Conservation (phyloP, 2,329 filamentous ascomycete genomes). For the Cercospora sp. region DNA sequence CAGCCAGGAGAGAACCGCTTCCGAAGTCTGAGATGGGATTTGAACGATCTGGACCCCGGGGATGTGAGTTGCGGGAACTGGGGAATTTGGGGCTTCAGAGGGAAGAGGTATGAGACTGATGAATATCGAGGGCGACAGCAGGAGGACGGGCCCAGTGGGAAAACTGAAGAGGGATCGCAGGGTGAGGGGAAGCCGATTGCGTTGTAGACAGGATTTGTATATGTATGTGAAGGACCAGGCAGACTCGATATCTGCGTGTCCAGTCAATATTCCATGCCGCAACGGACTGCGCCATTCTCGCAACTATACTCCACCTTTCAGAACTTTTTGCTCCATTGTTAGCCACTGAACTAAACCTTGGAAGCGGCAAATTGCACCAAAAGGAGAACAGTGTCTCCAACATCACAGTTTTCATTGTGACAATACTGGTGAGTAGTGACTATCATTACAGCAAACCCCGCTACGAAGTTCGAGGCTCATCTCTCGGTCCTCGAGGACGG, state of each 20-base stretch:
- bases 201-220: neutral
- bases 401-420: neutral
- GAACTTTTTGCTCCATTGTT: neutral
- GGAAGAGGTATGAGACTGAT: constrained; percentile 81
- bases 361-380: neutral
- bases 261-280: neutral
- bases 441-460: neutral
- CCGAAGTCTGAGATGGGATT: constrained; percentile 90
- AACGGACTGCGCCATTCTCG: too few species aligned
- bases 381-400: neutral
- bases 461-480: neutral
- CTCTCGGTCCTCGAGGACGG: neutral
- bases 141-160: neutral
- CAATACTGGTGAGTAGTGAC: neutral
- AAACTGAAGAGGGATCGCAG: neutral
- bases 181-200: constrained; percentile 7
- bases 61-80: constrained; percentile 95
- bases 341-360: neutral
- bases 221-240: neutral
- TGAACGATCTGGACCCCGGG: constrained; percentile 92
- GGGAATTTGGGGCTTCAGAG: constrained; percentile 95
- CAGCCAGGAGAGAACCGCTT: constrained; percentile 93
- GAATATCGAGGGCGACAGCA: constrained; percentile 31
- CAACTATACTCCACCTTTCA: neutral
- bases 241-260: neutral